Evolutionary conservation across 129 eudicot species (phyloP), one percentile per base, ranked within the genome.

Genomic region (Helichrysum umbraculigerum): DNA sequence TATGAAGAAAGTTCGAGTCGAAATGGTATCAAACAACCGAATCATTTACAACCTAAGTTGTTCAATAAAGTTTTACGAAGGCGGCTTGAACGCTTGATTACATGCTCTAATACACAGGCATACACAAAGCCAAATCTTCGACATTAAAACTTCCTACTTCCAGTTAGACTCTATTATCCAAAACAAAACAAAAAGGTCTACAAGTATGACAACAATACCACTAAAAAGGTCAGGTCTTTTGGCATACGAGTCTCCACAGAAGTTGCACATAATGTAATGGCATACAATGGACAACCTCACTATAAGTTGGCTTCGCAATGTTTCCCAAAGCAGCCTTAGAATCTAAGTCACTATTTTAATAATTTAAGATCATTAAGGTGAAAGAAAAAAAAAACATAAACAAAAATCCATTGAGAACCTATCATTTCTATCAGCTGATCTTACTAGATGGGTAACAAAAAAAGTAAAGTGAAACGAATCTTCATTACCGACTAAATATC

Each of bases 401-500:
- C 22, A 22, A 20, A 20, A 37, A 32, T 59, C 12, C 70, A 5
- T 12, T 14, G 21, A 65, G 70, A 33, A 14, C 65, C 44, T 63
- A 30, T 14, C 20, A 29, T 8, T 63, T 65, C 70, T 65, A 65
- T 65, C 25, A 32, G 70, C 42, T 65, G n/a, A 33, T 33, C 35
- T 9, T 66, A 19, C 72, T 39, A n/a, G 29, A 68, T 7, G 72
- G 9, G 70, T 63, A 63, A 67, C 20, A 58, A 73, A 72, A 37
- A 15, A 9, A 25, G 28, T 28, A 72, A 19, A 14, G 8, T 17
- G 15, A 57, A 41, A 25, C 3, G 62, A 30, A 73, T 16, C 20
- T 21, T 35, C 68, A 62, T 67, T 65, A 14, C 66, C 15, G 34
- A 54, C 78, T 81, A 93, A 34, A 93, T 88, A 82, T 87, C 91